Conservation (phyloP, 1,284 basidiomycete genomes). For the Phylloboletellus chloephorus region DNA sequence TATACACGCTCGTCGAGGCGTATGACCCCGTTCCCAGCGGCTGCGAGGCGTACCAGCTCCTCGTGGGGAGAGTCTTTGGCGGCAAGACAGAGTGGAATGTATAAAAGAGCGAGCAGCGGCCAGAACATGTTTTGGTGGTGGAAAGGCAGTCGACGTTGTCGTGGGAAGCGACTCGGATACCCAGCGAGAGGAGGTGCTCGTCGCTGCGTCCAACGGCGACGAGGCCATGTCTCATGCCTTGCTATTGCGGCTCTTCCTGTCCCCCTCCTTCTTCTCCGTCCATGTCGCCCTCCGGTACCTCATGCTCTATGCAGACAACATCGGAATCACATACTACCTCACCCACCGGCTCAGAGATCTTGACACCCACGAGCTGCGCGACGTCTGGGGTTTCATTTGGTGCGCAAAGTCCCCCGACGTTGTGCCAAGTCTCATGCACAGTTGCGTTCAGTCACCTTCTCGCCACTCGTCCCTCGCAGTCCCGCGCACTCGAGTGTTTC, state of each 20-base stretch:
- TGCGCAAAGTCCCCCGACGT: constrained; percentile 34
- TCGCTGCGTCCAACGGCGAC: constrained; percentile 11
- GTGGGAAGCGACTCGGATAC: constrained; percentile 25
- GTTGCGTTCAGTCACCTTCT: constrained; percentile 71
- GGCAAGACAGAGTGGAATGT: constrained; percentile 41
- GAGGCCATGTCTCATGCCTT: constrained; percentile 65
- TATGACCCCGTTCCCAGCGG: constrained; percentile 71
- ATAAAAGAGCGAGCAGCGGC: constrained; percentile 42
- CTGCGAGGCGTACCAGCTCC: constrained; percentile 60
- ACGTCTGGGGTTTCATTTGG: constrained; percentile 98
- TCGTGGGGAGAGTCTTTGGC: constrained; percentile 39
- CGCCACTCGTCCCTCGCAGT: constrained; percentile 84
- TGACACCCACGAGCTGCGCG: constrained; percentile 77
- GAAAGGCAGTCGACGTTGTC: constrained; percentile 22
- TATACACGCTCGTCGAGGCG: constrained; percentile 70
- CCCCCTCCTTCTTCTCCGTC: constrained; percentile 85
- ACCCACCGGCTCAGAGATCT: constrained; percentile 77
- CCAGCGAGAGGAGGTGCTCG: too few relatives aligned
- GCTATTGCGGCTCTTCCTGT: constrained; percentile 83
- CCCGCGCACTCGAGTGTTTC: constrained; percentile 87
- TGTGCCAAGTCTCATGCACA: constrained; percentile 14
- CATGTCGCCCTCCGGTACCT: constrained; percentile 90
- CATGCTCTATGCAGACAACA: constrained; percentile 83
- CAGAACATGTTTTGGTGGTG: constrained; percentile 32
- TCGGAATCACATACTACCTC: constrained; percentile 95